Evolutionary conservation across 176 grass and related monocot species (phyloP).

Genomic region (Themeda triandra): DNA sequence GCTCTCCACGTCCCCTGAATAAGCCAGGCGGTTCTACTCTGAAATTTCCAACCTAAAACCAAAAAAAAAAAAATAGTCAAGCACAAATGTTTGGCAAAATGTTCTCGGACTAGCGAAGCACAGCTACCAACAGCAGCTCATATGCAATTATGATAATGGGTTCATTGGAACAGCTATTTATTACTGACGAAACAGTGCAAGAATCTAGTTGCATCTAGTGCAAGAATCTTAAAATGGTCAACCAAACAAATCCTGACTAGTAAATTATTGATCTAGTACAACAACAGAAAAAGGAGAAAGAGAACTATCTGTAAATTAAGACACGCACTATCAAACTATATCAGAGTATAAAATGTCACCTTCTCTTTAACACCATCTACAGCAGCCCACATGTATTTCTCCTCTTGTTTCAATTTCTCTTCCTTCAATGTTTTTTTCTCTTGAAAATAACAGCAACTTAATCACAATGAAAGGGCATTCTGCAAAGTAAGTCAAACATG

Average conservation of each 20-base stretch:
- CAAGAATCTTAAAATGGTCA: no score
- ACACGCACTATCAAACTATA: neutral
- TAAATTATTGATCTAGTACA: no score
- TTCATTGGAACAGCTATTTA: no score
- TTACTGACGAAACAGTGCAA: no score
- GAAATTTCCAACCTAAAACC: conserved; percentile 92
- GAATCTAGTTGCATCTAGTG: no score
- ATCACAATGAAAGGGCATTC: neutral
- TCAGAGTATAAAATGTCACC: conserved; percentile 39
- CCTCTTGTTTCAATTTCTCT: conserved; percentile 92
- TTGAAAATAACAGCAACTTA: conserved; percentile 39
- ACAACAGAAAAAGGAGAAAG: neutral
- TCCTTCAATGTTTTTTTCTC: conserved; percentile 82
- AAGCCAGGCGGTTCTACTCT: conserved; percentile 94
- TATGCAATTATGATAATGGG: neutral
- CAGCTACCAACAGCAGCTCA: neutral
- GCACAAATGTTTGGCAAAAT: neutral
- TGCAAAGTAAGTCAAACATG: neutral
- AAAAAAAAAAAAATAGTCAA: conserved; percentile 29
- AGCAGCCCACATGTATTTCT: conserved; percentile 97
- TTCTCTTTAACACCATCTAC: conserved; percentile 96
- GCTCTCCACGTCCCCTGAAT: conserved; percentile 97
- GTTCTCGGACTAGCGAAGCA: neutral
- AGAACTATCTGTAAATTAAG: conserved; percentile 2
- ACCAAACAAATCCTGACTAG: no score